These are phyloP conservation scores for Backusella australiensis DNA, from an alignment of 192 early-diverging fungal species.

Conservation along the genomic window DNA sequence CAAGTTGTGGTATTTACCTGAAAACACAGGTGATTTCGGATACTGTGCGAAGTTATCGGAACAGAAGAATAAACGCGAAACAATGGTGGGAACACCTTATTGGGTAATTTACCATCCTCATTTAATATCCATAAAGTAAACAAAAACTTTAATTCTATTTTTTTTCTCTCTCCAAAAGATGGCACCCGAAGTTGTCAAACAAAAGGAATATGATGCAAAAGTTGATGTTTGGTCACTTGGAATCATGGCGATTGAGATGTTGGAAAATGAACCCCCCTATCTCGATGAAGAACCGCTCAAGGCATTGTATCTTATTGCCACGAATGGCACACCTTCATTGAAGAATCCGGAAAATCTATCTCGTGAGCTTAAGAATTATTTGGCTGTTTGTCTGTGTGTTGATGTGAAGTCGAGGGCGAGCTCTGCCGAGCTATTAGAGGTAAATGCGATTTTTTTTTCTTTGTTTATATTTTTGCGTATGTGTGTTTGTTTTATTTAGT, in stretches of 20 bases:
- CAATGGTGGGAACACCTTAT: conserved; percentile 90
- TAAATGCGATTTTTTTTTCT: conserved; percentile 18
- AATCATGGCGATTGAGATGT: conserved; percentile 98
- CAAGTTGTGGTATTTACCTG: not conserved
- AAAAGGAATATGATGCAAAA: conserved; percentile 89
- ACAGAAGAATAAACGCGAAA: conserved; percentile 69
- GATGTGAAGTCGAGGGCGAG: conserved; percentile 78
- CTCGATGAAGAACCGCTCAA: conserved; percentile 89
- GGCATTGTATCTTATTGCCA: conserved; percentile 93
- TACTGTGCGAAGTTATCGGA: conserved; percentile 80
- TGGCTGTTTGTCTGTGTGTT: conserved; percentile 57
- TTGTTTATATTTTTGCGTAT: not conserved
- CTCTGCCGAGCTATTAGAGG: conserved; percentile 73
- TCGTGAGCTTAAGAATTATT: conserved; percentile 53
- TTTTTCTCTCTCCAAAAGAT: conserved; percentile 46
- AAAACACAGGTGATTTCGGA: conserved; percentile 64
- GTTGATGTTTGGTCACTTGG: conserved; percentile 97
- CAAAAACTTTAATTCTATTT: not conserved
- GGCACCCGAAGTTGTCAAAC: conserved; percentile 95
- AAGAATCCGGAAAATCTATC: conserved; percentile 60
- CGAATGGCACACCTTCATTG: conserved; percentile 92
- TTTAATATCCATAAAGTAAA: not conserved
- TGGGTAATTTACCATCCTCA: conserved; percentile 44
- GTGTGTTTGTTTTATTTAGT: not conserved
- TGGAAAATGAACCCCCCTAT: conserved; percentile 97